A percentile compares a stretch with the other conserved stretches of the same genome.
phyloP scores from a whole-genome alignment of 331 rosid species.

The Acacia concinna region DNA sequence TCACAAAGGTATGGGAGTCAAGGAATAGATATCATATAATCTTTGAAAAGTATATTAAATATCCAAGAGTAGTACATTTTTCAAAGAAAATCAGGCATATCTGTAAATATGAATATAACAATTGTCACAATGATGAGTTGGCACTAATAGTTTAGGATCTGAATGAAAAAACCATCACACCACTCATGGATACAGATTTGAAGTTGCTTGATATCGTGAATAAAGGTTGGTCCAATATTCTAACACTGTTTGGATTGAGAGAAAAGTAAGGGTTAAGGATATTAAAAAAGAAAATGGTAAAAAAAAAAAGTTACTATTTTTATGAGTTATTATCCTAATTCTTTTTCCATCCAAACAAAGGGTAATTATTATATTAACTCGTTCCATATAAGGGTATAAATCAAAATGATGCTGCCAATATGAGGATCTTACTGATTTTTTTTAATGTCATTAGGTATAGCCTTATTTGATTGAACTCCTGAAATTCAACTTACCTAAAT shows the following conservation, averaged over 20 bases:
- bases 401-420: too few relatives aligned
- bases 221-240: background rate
- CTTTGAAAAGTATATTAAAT: slow-evolving; percentile 6
- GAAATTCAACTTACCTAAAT: background rate
- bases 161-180: background rate
- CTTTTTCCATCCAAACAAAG: too few relatives aligned
- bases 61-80: background rate
- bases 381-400: background rate
- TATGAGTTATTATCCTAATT: too few relatives aligned
- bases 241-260: too few relatives aligned
- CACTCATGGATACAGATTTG: background rate
- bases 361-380: background rate
- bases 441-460: too few relatives aligned
- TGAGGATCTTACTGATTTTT: too few relatives aligned
- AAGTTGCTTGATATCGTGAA: background rate
- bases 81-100: background rate
- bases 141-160: background rate
- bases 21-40: background rate
- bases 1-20: background rate
- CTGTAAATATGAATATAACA: background rate
- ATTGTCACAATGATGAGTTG: background rate
- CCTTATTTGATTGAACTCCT: background rate
- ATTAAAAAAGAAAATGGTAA: too few relatives aligned
- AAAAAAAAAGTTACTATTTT: too few relatives aligned
- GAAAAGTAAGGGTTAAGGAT: too few relatives aligned